Conservation (phyloP, 345 rosid species). For the Mangifera indica region DNA sequence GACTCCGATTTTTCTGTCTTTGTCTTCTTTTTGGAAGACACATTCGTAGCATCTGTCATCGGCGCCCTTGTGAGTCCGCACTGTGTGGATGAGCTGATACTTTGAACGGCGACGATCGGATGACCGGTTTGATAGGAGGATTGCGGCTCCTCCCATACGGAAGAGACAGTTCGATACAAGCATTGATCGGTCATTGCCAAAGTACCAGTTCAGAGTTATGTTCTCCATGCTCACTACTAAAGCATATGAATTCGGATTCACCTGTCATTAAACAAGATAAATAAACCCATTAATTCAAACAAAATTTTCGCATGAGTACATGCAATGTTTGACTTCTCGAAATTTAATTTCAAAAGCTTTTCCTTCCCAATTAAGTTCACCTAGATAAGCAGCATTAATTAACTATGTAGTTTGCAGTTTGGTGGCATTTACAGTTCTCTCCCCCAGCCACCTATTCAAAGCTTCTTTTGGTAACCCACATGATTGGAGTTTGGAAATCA, state of each 20-base stretch:
- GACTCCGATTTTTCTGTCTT: conserved; percentile 54
- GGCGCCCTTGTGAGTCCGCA: conserved; percentile 89
- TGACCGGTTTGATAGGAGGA: conserved; percentile 73
- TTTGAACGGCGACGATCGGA: conserved; percentile 79
- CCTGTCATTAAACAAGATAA: conserved; percentile 36
- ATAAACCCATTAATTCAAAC: neutral
- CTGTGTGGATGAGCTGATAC: conserved; percentile 88
- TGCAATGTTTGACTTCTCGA: too few relatives aligned
- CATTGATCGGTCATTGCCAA: conserved; percentile 90
- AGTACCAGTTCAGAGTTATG: conserved; percentile 83
- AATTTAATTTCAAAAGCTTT: too few relatives aligned
- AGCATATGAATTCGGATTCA: conserved; percentile 80
- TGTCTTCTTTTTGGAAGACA: conserved; percentile 81
- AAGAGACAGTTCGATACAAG: conserved; percentile 88
- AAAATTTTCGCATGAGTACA: too few relatives aligned
- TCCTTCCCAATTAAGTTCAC: neutral
- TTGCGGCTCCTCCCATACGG: conserved; percentile 95
- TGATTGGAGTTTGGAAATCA: too few relatives aligned
- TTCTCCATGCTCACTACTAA: conserved; percentile 94
- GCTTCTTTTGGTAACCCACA: neutral
- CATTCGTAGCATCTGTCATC: conserved; percentile 71
- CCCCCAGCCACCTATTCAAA: neutral
- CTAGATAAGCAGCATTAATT: neutral
- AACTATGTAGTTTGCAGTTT: neutral
- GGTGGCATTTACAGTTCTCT: neutral